Evolutionary conservation across 1,139 yeast species (phyloP).

Genomic region (Suhomyces bolitotheri): DNA sequence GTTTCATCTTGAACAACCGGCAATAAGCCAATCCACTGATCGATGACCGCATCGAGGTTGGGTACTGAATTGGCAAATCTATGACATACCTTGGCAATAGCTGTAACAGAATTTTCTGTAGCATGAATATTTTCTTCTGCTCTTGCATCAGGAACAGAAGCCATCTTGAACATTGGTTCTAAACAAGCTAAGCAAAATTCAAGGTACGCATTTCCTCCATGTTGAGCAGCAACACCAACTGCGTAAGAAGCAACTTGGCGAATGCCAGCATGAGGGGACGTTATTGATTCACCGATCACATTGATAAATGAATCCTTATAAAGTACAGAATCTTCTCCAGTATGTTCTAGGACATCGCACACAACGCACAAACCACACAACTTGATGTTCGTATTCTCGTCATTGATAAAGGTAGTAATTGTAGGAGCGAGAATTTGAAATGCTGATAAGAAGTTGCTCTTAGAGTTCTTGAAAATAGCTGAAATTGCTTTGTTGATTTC

Average conservation of each 20-base stretch:
- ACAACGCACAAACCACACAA: slow-evolving; percentile 80
- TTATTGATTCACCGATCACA: slow-evolving; percentile 63
- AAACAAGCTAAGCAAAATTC: slow-evolving; percentile 68
- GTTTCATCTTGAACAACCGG: slow-evolving; percentile 85
- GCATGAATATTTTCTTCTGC: slow-evolving; percentile 82
- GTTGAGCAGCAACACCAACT: slow-evolving; percentile 83
- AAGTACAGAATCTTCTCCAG: slow-evolving; percentile 66
- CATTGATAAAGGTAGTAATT: slow-evolving; percentile 55
- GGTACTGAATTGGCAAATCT: slow-evolving; percentile 58
- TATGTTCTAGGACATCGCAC: slow-evolving; percentile 77
- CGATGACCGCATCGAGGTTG: slow-evolving; percentile 60
- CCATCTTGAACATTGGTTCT: slow-evolving; percentile 72
- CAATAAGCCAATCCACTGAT: slow-evolving; percentile 77
- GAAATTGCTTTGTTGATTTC: slow-evolving; percentile 79
- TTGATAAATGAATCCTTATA: slow-evolving; percentile 66
- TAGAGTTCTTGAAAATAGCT: slow-evolving; percentile 68
- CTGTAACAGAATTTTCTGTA: slow-evolving; percentile 80
- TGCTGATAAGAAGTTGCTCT: slow-evolving; percentile 59
- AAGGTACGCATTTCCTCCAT: slow-evolving; percentile 64
- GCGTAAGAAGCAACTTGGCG: slow-evolving; percentile 88
- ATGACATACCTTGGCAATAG: slow-evolving; percentile 80
- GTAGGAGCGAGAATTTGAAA: slow-evolving; percentile 63
- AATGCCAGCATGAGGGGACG: slow-evolving; percentile 67
- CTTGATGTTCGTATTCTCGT: slow-evolving; percentile 65
- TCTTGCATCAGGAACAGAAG: slow-evolving; percentile 80